A percentile compares a stretch with the other conserved stretches of the same genome.
Conservation (phyloP, 2,329 filamentous ascomycete genomes). For the Coniochaeta sp. region DNA sequence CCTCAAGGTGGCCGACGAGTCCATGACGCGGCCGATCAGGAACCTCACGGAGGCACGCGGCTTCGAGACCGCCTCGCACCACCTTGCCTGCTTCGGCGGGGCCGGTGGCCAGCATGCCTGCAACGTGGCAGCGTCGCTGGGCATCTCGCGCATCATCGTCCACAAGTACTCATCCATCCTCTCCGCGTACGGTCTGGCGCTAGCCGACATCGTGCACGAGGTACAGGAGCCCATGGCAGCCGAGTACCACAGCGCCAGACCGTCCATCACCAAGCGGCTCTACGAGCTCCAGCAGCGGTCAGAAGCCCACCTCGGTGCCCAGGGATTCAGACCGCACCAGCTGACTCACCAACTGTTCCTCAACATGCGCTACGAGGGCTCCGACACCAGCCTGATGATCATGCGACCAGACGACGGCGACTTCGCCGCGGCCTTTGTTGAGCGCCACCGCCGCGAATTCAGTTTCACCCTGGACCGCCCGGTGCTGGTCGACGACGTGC, state of each 20-base stretch:
- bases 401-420: constrained; percentile 43
- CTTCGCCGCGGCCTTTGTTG: constrained; percentile 59
- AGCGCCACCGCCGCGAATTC: constrained; percentile 65
- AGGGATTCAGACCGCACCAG: constrained; percentile 22
- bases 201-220: constrained; percentile 26
- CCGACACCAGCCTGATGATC: constrained; percentile 31
- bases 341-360: constrained; percentile 26
- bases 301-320: constrained; percentile 6
- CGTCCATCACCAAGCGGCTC: constrained; percentile 7
- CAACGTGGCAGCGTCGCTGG: constrained; percentile 23
- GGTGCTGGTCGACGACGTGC: constrained; percentile 65
- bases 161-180: constrained; percentile 18
- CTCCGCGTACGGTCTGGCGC: constrained; percentile 30
- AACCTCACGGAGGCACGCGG: constrained; percentile 43
- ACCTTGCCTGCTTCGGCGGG: constrained; percentile 4
- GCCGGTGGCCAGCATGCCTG: constrained; percentile 27
- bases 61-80: constrained; percentile 13
- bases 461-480: constrained; percentile 62
- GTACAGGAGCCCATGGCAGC: constrained; percentile 20
- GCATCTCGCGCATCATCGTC: constrained; percentile 25
- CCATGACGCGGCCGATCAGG: constrained; percentile 68
- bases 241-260: constrained; percentile 2
- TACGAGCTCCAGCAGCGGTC: constrained; percentile 6
- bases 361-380: constrained; percentile 34
- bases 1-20: constrained; percentile 65